phyloP scores from a whole-genome alignment of 257 asterid genomes.

The Capsicum baccatum region DNA sequence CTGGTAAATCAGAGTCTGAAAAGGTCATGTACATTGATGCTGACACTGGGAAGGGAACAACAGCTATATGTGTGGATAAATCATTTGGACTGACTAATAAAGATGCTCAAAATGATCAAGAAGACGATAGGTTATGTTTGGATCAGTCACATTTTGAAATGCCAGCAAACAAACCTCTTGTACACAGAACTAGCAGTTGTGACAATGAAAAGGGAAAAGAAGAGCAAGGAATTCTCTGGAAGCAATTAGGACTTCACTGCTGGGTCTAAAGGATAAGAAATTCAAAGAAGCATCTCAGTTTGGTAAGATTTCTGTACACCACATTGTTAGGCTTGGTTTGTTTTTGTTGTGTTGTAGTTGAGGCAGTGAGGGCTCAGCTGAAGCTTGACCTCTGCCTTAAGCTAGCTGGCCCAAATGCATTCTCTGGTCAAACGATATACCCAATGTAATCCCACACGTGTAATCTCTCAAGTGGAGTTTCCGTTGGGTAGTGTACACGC shows the following conservation, averaged over 20 bases:
- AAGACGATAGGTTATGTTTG: slow-evolving; percentile 41
- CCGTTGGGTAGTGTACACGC: too few species aligned
- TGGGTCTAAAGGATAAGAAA: too few species aligned
- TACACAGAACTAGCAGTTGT: not conserved
- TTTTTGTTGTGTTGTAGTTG: too few species aligned
- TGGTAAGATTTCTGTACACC: not conserved
- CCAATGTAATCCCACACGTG: too few species aligned
- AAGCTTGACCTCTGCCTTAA: too few species aligned
- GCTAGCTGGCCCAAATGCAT: too few species aligned
- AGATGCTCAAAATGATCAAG: slow-evolving; percentile 31
- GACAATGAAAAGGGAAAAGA: not conserved
- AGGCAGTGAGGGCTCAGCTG: too few species aligned
- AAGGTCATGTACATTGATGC: too few species aligned
- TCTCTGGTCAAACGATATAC: too few species aligned
- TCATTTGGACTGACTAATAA: slow-evolving; percentile 38
- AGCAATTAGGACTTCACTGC: not conserved
- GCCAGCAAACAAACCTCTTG: not conserved
- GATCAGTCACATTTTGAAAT: slow-evolving; percentile 51
- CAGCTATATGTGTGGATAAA: slow-evolving; percentile 33
- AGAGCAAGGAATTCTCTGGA: slow-evolving; percentile 26
- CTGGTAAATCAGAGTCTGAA: too few species aligned
- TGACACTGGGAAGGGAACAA: not conserved
- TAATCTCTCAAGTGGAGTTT: too few species aligned
- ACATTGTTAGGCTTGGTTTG: too few species aligned
- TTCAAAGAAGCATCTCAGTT: not conserved